Conservation (phyloP, 2,329 filamentous ascomycete genomes). For the Monosporascus sp. region DNA sequence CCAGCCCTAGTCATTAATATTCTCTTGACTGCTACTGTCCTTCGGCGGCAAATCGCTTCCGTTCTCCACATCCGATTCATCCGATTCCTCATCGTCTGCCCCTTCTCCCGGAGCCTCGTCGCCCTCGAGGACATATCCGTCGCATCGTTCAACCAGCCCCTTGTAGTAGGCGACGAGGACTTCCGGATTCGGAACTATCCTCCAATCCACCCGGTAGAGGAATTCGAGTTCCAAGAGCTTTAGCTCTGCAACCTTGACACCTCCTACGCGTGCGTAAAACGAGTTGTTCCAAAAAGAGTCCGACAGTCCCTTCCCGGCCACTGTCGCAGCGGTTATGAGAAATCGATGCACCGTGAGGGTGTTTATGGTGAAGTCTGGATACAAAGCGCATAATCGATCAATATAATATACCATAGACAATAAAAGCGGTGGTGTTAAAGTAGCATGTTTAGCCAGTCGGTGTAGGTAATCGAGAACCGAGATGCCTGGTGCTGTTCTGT, state of each 20-base stretch:
- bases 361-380: constrained; percentile 92
- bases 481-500: constrained; percentile 72
- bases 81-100: constrained; percentile 26
- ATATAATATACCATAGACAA: constrained; percentile 99
- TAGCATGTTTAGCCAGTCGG: constrained; percentile 88
- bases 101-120: constrained; percentile 17
- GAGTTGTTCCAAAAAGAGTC: constrained; percentile 99
- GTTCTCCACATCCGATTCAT: constrained; percentile 29
- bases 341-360: constrained; percentile 96
- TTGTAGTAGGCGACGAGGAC: constrained; percentile 90
- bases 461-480: constrained; percentile 92
- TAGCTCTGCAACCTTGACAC: constrained; percentile 83
- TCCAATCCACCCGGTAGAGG: constrained; percentile 87
- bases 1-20: not conserved
- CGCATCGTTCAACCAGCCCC: constrained; percentile 68
- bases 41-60: constrained; percentile 22
- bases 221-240: constrained; percentile 92
- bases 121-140: constrained; percentile 48
- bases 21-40: not conserved
- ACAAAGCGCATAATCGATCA: constrained; percentile 85
- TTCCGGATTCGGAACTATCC: constrained; percentile 92
- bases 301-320: constrained; percentile 91
- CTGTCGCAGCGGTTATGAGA: constrained; percentile 89
- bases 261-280: constrained; percentile 89
- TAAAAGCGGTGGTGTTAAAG: constrained; percentile 86